A percentile compares a stretch with the other conserved stretches of the same genome.
phyloP scores from a whole-genome alignment of 805 yeast species.

The Candida nonsorbophila region DNA sequence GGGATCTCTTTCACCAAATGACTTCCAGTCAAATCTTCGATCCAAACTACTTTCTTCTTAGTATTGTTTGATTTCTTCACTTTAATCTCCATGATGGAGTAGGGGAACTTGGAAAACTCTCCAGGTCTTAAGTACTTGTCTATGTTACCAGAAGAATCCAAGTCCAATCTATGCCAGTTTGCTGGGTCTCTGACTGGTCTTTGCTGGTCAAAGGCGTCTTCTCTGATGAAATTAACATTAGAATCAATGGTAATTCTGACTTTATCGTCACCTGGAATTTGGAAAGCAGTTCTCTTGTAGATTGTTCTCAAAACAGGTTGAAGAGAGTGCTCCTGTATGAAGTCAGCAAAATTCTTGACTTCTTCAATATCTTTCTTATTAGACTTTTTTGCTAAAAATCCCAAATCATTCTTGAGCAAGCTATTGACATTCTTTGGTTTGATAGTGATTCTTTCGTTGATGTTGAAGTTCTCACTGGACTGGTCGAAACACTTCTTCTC shows the following conservation, averaged over 20 bases:
- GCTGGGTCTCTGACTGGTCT: slow-evolving; percentile 87
- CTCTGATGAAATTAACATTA: slow-evolving; percentile 81
- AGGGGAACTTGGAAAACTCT: slow-evolving; percentile 79
- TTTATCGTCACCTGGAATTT: slow-evolving; percentile 95
- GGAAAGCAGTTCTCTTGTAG: slow-evolving; percentile 91
- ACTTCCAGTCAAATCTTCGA: slow-evolving; percentile 75
- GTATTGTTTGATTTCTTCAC: slow-evolving; percentile 29
- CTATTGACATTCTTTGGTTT: slow-evolving; percentile 80
- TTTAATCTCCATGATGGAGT: slow-evolving; percentile 83
- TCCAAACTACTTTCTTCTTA: slow-evolving; percentile 62
- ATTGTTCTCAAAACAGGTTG: slow-evolving; percentile 85
- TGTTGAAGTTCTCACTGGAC: slow-evolving; percentile 44
- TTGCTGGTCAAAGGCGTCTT: slow-evolving; percentile 77
- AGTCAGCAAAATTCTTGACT: slow-evolving; percentile 45
- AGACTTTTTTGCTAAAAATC: slow-evolving; percentile 51
- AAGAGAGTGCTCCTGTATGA: slow-evolving; percentile 59
- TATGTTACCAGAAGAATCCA: slow-evolving; percentile 74
- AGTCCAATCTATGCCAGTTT: slow-evolving; percentile 89
- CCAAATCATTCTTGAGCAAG: slow-evolving; percentile 53
- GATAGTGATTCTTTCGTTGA: slow-evolving; percentile 59
- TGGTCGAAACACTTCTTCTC: slow-evolving; percentile 75
- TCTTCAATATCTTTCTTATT: slow-evolving; percentile 52
- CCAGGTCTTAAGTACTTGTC: slow-evolving; percentile 75
- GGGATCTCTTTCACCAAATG: slow-evolving; percentile 92
- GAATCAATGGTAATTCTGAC: slow-evolving; percentile 88